Evolutionary conservation across 257 asterid genomes (phyloP), one percentile per base, ranked within the genome.

Genomic region (Striga asiatica): DNA sequence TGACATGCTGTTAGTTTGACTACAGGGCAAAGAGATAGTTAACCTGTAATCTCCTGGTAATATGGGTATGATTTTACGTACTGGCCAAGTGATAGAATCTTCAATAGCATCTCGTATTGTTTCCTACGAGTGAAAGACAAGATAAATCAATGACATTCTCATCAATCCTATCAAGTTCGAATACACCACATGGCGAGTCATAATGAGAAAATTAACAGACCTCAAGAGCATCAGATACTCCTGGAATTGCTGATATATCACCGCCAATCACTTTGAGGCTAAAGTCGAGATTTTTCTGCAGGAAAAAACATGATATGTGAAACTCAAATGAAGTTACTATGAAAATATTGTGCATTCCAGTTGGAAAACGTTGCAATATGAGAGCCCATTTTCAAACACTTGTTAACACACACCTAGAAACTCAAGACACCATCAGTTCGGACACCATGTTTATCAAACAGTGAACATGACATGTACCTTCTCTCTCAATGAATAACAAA

Each of bases 41-140:
- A n/a, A n/a, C n/a, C n/a, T n/a, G n/a, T 58, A 62, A 57, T 89
- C 98, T 63, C 98, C 98, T 11, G 97, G 97, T 65, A 87, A 51
- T 70, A 91, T 87, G 58, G 98, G 93, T 46, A 91, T 42, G 62
- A 91, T 87, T 45, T 78, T 79, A 47, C 98, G 95, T 27, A 87
- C 94, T 22, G 98, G 97, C 98, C 98, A 91, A 8, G 92, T 82
- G 45, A 91, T 81, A 29, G 97, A 84, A 67, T 87, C 98, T 75
- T 84, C 98, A 62, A 91, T 77, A 7, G 97, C 95, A 74, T 91
- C 95, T 58, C 82, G 69, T 70, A 91, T 82, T 47, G 94, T 84
- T 48, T 71, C 95, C 98, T 91, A 58, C 13, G 1, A 42, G 23
- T 31, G 47, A 21, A 27, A 38, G 29, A n/a, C 8, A 16, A 42